Conservation (phyloP, 805 yeast genomes). For the Saturnispora kantuleensis region DNA sequence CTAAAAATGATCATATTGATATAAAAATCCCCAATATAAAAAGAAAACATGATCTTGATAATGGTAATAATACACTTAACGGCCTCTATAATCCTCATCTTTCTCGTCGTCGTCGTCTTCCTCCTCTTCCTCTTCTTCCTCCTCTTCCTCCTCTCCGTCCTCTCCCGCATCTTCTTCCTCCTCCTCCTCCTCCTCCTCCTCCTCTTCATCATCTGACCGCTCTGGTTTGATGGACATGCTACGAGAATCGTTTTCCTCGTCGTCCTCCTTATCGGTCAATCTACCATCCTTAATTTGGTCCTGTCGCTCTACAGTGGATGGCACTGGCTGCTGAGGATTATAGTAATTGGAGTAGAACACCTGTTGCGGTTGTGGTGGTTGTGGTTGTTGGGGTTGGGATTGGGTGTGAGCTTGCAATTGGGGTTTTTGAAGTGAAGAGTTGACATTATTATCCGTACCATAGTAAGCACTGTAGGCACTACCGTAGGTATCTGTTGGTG, state of each 20-base stretch:
- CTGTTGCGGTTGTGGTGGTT: background rate
- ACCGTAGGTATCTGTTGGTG: background rate
- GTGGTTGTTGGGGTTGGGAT: background rate
- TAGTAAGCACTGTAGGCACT: background rate
- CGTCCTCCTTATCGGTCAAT: background rate
- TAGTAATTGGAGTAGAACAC: background rate
- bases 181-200: constrained; percentile 3
- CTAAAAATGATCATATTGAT: no score
- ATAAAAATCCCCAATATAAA: background rate
- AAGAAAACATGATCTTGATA: background rate
- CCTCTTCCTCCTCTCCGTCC: constrained; percentile 1
- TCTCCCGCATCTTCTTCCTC: background rate
- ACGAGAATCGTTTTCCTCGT: background rate
- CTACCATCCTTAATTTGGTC: no score
- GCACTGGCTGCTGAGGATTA: background rate
- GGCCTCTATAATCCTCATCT: background rate
- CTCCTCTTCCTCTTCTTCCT: background rate
- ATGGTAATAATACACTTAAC: background rate
- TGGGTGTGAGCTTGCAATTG: background rate
- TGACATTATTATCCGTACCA: background rate
- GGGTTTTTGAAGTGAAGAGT: background rate
- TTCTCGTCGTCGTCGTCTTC: background rate
- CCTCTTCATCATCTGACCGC: background rate
- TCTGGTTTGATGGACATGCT: background rate
- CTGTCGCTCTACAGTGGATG: background rate